Base-by-base conservation (phyloP, 371 early-diverging fungal species). In the Mucor indicus region DNA sequence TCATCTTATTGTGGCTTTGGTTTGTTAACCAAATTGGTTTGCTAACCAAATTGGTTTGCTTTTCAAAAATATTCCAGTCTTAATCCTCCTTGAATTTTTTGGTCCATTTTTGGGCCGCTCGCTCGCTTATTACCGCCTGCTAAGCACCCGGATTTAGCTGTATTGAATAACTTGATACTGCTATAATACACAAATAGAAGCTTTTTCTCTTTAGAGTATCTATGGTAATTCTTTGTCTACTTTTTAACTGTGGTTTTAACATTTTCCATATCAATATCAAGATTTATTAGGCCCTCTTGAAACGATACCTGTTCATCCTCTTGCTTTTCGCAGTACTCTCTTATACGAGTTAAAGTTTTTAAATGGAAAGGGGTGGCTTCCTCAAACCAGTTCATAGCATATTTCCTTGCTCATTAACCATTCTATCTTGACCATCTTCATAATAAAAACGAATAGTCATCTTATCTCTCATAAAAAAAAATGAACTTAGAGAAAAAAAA, bases 81-180 rank as follows among this genome's bases (percentile, higher is more conserved):
- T 50, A 42, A 24, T 50, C 30, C 12, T 30, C 30, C 30, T 29
- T 48, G 30, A 50, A 36, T 41, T 29, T 41, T 31, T 43, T 50
- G 23, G 36, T 21, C 51, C 51, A 50, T 50, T 50, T 49, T 33
- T 37, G 44, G 24, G 38, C 52, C n/a, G 51, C 44, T 29, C 51
- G n/a, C 29, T 51, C 43, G 38, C n/a, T n/a, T 29, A 51, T 44
- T n/a, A 20, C 44, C 52, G 44, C 43, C 43, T 20, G 32, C 24
- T 35, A n/a, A 42, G 36, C 38, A 22, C 12, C 38, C 38, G 20
- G 44, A 44, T 20, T 51, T 51, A n/a, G 44, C 44, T 29, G 38
- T 31, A 33, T 38, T 38, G 12, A 37, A 51, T 20, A 51, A 12
- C 22, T 51, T 51, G 12, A 44, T 31, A 44, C 42, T 24, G 41